Conservation (phyloP, 169 alveolate species). For the Babesia caballi region DNA sequence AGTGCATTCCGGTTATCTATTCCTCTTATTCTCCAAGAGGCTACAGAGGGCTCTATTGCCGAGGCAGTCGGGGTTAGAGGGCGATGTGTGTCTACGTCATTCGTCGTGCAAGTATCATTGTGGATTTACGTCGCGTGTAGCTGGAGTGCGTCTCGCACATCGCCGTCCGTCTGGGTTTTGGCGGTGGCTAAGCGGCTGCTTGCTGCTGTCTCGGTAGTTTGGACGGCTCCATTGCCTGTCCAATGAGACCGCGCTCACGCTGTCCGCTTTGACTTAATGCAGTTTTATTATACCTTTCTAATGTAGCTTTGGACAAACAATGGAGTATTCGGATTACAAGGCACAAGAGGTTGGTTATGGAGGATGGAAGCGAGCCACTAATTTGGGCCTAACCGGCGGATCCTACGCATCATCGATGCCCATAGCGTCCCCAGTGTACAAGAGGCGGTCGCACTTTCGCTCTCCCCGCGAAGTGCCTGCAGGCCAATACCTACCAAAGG, state of each 20-base stretch:
- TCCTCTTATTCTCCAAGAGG: too few species aligned
- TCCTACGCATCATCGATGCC: not conserved
- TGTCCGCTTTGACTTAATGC: constrained; percentile 3
- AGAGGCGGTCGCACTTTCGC: not conserved
- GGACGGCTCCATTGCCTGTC: too few species aligned
- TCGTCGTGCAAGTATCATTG: not conserved
- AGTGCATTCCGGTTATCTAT: too few species aligned
- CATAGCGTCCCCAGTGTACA: not conserved
- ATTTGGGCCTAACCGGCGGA: not conserved
- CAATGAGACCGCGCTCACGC: not conserved
- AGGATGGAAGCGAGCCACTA: not conserved
- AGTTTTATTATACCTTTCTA: constrained; percentile 19
- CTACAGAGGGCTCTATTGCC: too few species aligned
- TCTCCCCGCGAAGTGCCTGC: not conserved
- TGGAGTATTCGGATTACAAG: not conserved
- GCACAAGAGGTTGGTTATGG: not conserved
- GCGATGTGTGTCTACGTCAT: not conserved
- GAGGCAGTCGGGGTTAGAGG: not conserved
- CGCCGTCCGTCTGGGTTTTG: not conserved
- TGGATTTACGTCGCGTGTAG: not conserved
- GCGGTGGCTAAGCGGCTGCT: not conserved
- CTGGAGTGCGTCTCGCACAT: not conserved
- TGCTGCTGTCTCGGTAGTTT: too few species aligned
- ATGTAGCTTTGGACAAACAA: constrained; percentile 19
- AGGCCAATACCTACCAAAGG: not conserved